Conservation (phyloP, 164 flowering plant species). For the Stephania cephalantha region DNA sequence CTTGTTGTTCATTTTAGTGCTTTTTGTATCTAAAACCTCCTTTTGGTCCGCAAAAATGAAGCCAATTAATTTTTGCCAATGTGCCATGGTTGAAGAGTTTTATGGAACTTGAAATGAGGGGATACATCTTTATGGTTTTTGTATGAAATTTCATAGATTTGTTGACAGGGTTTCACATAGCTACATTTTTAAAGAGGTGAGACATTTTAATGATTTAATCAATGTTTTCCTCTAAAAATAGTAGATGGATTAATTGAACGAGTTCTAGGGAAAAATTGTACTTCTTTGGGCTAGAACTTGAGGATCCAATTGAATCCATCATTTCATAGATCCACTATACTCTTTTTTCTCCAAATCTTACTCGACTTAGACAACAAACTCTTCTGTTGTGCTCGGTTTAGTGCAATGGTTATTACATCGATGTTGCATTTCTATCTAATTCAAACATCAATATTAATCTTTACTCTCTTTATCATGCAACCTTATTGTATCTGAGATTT, state of each 20-base stretch:
- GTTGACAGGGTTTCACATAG: constrained; percentile 38
- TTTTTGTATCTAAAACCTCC: too few relatives aligned
- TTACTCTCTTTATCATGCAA: not conserved
- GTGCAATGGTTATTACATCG: too few relatives aligned
- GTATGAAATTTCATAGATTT: constrained; percentile 2
- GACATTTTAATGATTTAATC: not conserved
- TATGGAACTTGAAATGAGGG: not conserved
- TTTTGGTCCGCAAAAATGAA: too few relatives aligned
- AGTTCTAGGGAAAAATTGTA: not conserved
- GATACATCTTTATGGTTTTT: not conserved
- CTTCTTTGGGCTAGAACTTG: not conserved
- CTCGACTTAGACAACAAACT: not conserved
- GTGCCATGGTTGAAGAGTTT: not conserved
- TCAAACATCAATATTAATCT: too few relatives aligned
- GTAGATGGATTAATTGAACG: not conserved
- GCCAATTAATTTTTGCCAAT: too few relatives aligned
- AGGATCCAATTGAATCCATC: not conserved
- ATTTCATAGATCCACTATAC: not conserved
- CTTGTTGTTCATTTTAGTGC: not conserved
- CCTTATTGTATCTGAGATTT: not conserved
- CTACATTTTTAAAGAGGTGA: constrained; percentile 79
- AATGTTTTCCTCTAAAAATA: not conserved
- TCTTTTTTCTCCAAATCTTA: not conserved
- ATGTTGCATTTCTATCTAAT: not conserved
- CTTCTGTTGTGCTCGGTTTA: too few relatives aligned